These are phyloP conservation scores for Trichoderma erinaceum DNA, from an alignment of 495 filamentous ascomycete species.

Conservation along the genomic window DNA sequence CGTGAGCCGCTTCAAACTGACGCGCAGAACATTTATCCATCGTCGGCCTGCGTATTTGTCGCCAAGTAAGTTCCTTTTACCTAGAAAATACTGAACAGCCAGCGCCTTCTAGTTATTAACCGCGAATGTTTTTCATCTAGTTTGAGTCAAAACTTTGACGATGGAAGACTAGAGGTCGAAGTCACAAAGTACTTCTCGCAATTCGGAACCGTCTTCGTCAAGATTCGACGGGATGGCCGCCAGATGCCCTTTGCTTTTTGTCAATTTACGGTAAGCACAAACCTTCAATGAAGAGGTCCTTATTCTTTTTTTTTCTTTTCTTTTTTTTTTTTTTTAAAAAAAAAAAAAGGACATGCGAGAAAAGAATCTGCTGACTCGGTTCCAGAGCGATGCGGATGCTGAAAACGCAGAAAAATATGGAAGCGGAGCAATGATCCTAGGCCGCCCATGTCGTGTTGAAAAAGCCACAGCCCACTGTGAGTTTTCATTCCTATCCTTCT, in stretches of 20 bases:
- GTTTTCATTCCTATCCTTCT: conserved; percentile 21
- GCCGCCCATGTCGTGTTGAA: conserved; percentile 55
- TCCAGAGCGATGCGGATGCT: conserved; percentile 39
- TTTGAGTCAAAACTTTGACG: conserved; percentile 37
- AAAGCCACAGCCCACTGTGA: conserved; percentile 50
- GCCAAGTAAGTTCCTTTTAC: conserved; percentile 49
- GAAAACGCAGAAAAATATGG: conserved; percentile 41
- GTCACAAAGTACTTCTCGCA: conserved; percentile 45
- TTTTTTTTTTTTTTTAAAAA: no score
- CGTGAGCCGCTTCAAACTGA: conserved; percentile 30
- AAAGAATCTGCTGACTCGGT: conserved; percentile 18
- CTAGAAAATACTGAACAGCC: neutral
- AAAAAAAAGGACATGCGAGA: neutral
- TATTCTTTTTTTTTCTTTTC: no score
- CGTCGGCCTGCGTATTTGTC: conserved; percentile 55
- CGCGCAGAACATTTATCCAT: conserved; percentile 50
- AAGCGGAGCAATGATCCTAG: conserved; percentile 42
- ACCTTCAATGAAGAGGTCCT: neutral
- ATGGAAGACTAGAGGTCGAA: conserved; percentile 45
- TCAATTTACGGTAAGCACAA: conserved; percentile 50
- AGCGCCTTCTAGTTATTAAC: neutral
- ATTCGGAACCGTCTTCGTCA: conserved; percentile 54
- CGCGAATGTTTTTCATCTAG: conserved; percentile 23
- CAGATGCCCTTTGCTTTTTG: conserved; percentile 60
- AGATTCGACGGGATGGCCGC: conserved; percentile 51